Percentiles rank a stretch among this genome's conserved stretches.
Evolutionary conservation across 106 monocot genomes (phyloP).

Genomic region (Gastrodia elata): DNA sequence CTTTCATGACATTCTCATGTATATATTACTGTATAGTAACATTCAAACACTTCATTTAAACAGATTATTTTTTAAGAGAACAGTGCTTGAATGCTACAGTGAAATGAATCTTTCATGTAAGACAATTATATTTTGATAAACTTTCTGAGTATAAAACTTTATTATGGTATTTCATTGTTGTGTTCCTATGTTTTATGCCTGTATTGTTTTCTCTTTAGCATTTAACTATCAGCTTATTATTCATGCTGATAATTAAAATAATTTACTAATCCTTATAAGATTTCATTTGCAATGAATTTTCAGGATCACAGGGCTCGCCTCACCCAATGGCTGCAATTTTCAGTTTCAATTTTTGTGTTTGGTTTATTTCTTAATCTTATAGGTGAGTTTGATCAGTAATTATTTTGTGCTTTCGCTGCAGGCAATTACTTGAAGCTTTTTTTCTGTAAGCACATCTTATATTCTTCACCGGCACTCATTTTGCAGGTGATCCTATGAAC

Average conservation of each 20-base stretch:
- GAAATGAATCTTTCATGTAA: neutral
- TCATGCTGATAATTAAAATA: neutral
- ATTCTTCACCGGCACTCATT: conserved; percentile 4
- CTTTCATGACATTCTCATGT: no score
- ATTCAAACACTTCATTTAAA: neutral
- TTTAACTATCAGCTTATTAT: neutral
- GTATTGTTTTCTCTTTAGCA: neutral
- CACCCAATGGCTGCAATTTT: conserved; percentile 37
- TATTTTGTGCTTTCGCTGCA: neutral
- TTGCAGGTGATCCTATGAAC: conserved; percentile 68
- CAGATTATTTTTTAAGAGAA: neutral
- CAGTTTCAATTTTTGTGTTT: conserved; percentile 39
- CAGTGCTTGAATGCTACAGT: no score
- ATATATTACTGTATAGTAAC: no score
- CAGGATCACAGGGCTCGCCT: conserved; percentile 69
- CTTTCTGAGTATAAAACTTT: neutral
- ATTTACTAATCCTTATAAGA: neutral
- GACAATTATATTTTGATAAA: neutral
- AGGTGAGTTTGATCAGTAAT: conserved; percentile 25
- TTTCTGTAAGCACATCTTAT: conserved; percentile 5
- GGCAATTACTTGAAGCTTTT: neutral
- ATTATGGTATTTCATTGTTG: neutral
- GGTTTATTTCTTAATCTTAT: conserved; percentile 40
- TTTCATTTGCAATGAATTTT: conserved; percentile 5
- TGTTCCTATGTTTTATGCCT: neutral